A percentile compares a stretch with the other conserved stretches of the same genome.
Evolutionary conservation across 306 rosid species (phyloP).

Genomic region (Delonix regia): DNA sequence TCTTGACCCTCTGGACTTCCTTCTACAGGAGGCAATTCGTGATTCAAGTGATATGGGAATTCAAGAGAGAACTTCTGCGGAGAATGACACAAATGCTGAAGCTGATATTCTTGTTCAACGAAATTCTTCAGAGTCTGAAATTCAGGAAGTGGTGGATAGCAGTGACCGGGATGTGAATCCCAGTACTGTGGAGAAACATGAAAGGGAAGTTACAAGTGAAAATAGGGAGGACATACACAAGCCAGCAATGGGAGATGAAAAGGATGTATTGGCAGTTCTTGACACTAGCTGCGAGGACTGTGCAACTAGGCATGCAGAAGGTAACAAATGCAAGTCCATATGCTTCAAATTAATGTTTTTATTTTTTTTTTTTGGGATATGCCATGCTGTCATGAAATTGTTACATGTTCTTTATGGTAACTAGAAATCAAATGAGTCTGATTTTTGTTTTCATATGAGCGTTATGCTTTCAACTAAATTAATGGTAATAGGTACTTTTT

Average conservation of each 20-base stretch:
- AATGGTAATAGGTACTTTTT: not conserved
- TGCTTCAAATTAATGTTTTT: too few species aligned
- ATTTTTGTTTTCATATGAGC: too few species aligned
- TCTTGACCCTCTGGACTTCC: slow-evolving; percentile 63
- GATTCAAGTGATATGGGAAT: slow-evolving; percentile 44
- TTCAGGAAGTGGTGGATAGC: slow-evolving; percentile 33
- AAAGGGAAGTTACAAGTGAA: slow-evolving; percentile 31
- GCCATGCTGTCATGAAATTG: not conserved
- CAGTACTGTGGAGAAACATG: slow-evolving; percentile 23
- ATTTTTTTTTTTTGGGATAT: too few species aligned
- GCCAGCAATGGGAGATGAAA: slow-evolving; percentile 36
- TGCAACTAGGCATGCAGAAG: slow-evolving; percentile 48
- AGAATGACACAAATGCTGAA: slow-evolving; percentile 25
- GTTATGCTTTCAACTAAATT: slow-evolving; percentile 24
- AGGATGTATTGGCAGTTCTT: slow-evolving; percentile 37
- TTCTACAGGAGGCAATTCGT: slow-evolving; percentile 52
- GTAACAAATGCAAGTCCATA: slow-evolving; percentile 39
- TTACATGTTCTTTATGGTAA: not conserved
- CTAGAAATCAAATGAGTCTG: not conserved
- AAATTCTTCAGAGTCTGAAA: slow-evolving; percentile 38
- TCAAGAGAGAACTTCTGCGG: slow-evolving; percentile 32
- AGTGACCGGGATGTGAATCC: slow-evolving; percentile 32
- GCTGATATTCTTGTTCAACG: slow-evolving; percentile 35
- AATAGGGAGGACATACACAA: slow-evolving; percentile 34
- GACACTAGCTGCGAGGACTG: slow-evolving; percentile 41